Evolutionary conservation across 225 moss, liverwort and hornwort species (phyloP).

Genomic region (Pleurozium schreberi): DNA sequence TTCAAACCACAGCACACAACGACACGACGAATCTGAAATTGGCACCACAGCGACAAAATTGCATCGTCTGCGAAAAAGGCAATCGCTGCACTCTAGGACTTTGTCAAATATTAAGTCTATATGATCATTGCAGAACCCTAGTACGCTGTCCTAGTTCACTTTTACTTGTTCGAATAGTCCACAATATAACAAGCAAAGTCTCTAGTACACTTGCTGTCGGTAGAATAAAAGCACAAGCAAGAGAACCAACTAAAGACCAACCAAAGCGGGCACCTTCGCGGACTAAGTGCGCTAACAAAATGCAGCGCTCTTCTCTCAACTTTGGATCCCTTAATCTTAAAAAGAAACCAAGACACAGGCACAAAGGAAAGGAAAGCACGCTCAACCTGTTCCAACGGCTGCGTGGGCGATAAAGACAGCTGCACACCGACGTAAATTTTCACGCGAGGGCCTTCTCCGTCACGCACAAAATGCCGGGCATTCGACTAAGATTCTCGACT

Average conservation of each 20-base stretch:
- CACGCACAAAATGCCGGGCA: background rate
- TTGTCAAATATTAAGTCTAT: no score
- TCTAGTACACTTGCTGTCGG: background rate
- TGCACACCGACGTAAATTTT: background rate
- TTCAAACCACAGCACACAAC: no score
- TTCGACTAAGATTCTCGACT: background rate
- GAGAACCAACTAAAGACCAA: background rate
- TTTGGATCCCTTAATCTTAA: background rate
- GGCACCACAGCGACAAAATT: no score
- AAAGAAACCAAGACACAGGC: background rate
- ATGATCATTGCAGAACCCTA: no score
- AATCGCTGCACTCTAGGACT: no score
- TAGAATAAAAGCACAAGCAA: background rate
- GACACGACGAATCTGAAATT: no score
- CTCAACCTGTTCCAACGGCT: background rate
- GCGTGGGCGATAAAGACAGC: background rate
- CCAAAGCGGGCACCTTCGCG: background rate
- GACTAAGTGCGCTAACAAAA: background rate
- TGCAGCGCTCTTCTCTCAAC: background rate
- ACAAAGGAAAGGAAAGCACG: background rate
- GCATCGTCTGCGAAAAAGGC: no score
- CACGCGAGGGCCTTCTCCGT: background rate
- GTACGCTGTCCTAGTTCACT: background rate
- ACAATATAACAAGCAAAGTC: background rate
- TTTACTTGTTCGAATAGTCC: background rate